Evolutionary conservation across 495 filamentous ascomycete genomes (phyloP).

Genomic region (Tuber calosporum): DNA sequence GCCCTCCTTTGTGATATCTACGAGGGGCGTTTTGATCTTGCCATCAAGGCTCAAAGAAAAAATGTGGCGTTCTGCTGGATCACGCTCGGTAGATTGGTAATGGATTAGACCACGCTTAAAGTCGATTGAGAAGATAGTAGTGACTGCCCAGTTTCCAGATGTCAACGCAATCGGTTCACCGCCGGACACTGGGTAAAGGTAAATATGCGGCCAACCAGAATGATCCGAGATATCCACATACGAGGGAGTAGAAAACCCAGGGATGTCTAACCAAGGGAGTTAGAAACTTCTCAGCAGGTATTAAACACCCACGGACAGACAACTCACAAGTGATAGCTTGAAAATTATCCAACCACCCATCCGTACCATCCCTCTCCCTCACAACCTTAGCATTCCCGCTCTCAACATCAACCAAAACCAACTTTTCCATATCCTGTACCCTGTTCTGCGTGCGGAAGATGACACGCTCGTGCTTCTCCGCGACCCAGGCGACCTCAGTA

Average conservation of each 20-base stretch:
- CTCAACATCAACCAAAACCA: slow-evolving; percentile 48
- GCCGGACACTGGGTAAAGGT: slow-evolving; percentile 50
- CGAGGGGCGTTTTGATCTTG: slow-evolving; percentile 47
- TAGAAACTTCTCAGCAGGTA: slow-evolving; percentile 3
- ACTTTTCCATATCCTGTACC: slow-evolving; percentile 52
- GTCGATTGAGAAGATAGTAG: slow-evolving; percentile 49
- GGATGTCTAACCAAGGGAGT: slow-evolving; percentile 40
- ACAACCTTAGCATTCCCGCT: slow-evolving; percentile 41
- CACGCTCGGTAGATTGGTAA: slow-evolving; percentile 51
- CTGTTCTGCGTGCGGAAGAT: slow-evolving; percentile 54
- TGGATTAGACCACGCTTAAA: slow-evolving; percentile 48
- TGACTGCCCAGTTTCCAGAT: slow-evolving; percentile 53
- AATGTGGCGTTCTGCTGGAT: slow-evolving; percentile 52
- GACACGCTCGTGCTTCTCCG: slow-evolving; percentile 48
- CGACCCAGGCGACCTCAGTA: slow-evolving; percentile 54
- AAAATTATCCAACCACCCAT: slow-evolving; percentile 55
- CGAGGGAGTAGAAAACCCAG: slow-evolving; percentile 42
- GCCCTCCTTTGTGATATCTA: slow-evolving; percentile 48
- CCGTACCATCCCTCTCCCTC: slow-evolving; percentile 50
- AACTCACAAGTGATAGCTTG: slow-evolving; percentile 45
- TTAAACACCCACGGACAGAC: background rate
- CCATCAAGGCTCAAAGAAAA: slow-evolving; percentile 49
- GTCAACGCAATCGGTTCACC: slow-evolving; percentile 48
- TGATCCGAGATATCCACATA: slow-evolving; percentile 55
- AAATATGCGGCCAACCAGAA: slow-evolving; percentile 52